phyloP scores from a whole-genome alignment of 768 basidiomycete species.

The Pulveroboletus sp. region DNA sequence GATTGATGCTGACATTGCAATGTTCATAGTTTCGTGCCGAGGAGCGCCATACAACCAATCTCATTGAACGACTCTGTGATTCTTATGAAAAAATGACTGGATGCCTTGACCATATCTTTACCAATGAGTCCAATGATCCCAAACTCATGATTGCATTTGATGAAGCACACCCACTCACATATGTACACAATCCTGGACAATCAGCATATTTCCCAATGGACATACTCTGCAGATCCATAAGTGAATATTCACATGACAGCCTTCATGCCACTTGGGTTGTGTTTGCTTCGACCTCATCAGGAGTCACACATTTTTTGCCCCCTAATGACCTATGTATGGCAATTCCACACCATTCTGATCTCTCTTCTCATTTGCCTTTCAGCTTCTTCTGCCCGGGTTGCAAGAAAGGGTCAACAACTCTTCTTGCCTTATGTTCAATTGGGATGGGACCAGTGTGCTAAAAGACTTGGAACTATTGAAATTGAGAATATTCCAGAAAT shows the following conservation, averaged over 20 bases:
- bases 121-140: background rate
- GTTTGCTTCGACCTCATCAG: slow-evolving; percentile 16
- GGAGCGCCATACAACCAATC: too few relatives aligned
- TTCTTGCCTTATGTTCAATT: slow-evolving; percentile 14
- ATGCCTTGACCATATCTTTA: background rate
- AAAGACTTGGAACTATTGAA: background rate
- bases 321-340: background rate
- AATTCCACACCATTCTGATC: too few relatives aligned
- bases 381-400: slow-evolving; percentile 8
- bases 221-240: slow-evolving; percentile 1
- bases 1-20: too few relatives aligned
- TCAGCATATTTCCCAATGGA: slow-evolving; percentile 1
- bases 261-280: slow-evolving; percentile 11
- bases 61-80: too few relatives aligned
- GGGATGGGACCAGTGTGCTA: slow-evolving; percentile 17
- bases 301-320: slow-evolving; percentile 2
- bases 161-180: slow-evolving; percentile 7
- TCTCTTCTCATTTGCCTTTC: background rate
- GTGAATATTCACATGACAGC: slow-evolving; percentile 2
- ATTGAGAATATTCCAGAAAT: background rate
- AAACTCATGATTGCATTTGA: slow-evolving; percentile 18
- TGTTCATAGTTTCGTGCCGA: too few relatives aligned
- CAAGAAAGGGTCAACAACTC: background rate
- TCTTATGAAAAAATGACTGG: background rate
- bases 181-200: background rate